Conservation (phyloP, 176 grass and related monocot species). For the Eremochloa ophiuroides region DNA sequence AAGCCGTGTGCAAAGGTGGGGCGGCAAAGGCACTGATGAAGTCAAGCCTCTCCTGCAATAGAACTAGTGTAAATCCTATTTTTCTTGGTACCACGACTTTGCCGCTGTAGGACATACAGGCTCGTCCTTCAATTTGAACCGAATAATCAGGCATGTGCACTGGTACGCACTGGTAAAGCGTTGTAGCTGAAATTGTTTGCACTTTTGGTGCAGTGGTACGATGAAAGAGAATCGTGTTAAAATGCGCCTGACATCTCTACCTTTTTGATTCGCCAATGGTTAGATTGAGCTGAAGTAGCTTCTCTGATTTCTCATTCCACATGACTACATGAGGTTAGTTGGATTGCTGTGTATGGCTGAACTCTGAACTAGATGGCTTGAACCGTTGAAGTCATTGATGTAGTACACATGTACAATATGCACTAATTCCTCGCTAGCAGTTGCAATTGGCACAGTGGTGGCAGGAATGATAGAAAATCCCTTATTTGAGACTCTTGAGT, state of each 20-base stretch:
- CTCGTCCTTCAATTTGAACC: background rate
- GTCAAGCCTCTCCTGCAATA: conserved; percentile 23
- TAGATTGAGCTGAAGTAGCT: no score
- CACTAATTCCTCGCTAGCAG: background rate
- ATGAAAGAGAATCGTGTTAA: no score
- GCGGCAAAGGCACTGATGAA: background rate
- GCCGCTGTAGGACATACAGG: background rate
- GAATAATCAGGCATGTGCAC: background rate
- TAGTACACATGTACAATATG: no score
- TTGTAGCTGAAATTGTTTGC: background rate
- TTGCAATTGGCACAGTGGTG: background rate
- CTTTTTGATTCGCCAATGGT: no score
- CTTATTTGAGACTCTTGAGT: no score
- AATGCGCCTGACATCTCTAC: no score
- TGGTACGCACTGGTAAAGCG: background rate
- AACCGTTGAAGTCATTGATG: no score
- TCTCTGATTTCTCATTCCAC: no score
- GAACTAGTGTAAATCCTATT: background rate
- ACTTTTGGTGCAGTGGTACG: background rate
- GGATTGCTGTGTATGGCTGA: no score
- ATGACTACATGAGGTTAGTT: no score
- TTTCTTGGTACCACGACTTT: background rate
- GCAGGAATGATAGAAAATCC: background rate
- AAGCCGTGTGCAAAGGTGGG: conserved; percentile 35
- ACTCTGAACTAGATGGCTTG: background rate